Base-by-base conservation (phyloP, 805 yeast genomes). In the Cyberlindnera subsufficiens region DNA sequence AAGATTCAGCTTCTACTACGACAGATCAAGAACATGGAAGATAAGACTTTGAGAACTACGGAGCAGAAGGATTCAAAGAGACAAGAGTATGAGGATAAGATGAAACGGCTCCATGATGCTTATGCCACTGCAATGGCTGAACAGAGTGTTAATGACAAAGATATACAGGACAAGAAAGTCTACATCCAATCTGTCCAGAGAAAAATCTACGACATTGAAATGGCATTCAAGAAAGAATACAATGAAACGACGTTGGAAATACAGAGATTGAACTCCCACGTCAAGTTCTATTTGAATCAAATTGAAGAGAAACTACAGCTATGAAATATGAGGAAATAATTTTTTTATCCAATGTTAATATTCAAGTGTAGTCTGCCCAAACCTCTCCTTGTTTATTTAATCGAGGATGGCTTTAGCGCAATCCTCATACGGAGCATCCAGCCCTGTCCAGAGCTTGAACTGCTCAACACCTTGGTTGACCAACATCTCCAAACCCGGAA, bases 391-490 rank as follows among this genome's bases (percentile, higher is more conserved):
- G 8, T 9, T 7, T 22, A 35, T 15, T 17, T 29, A 37, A 7
- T 37, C 29, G 3, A 37, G 35, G 19, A 85, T 91, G 27, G 86
- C 88, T 16, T 75, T 68, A 52, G 74, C 78, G 37, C 83, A 72
- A 17, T 72, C 75, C 29, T 69, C 63, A 62, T 78, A 83, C 17
- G 89, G 87, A 4, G 90, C 82, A 22, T 55, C 64, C 39, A 72
- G 61, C 0, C 84, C 83, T 10, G 85, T 86, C 82, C 95, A 91
- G 43, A 78, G 64, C 49, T 73, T 67, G 60, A 90, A 89, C 66
- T 93, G 99, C 50, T 76, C 86, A 39, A 86, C 81, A 38, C 97
- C 99, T 66, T 93, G 99, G 64, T 86, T 81, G 15, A 90, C 89
- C 50, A 93, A 74, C 93, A 95, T 86, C 56, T 89, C 87, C 30